These are phyloP conservation scores for Talaromyces sp. DNA, from an alignment of 2,329 filamentous ascomycete species.

Conservation along the genomic window DNA sequence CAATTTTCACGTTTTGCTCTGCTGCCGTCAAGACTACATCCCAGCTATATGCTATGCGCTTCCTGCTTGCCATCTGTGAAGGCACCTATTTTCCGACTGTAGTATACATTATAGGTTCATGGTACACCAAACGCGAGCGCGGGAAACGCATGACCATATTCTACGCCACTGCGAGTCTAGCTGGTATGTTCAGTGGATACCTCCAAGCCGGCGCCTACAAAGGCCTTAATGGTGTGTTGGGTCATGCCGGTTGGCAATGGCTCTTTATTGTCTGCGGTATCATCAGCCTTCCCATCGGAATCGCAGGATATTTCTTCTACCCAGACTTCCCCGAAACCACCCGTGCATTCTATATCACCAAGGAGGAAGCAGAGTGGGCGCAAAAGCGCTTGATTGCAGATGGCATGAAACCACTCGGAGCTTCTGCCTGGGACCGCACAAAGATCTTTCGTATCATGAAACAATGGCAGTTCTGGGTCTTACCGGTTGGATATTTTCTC, in stretches of 20 bases:
- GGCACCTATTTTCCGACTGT: conserved; percentile 21
- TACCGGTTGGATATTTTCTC: conserved; percentile 40
- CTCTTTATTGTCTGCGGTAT: conserved; percentile 56
- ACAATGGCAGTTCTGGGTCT: conserved; percentile 47
- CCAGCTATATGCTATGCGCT: conserved; percentile 22
- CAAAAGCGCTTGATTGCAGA: conserved; percentile 30
- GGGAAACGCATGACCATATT: conserved; percentile 20
- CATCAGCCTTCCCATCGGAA: conserved; percentile 46
- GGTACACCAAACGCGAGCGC: conserved; percentile 21
- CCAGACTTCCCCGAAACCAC: conserved; percentile 47
- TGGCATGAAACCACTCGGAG: conserved; percentile 38
- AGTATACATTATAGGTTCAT: conserved; percentile 22
- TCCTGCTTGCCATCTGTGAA: conserved; percentile 23
- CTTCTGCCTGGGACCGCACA: conserved; percentile 31
- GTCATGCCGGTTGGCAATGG: conserved; percentile 51
- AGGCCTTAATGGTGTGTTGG: conserved; percentile 47
- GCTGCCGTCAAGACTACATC: conserved; percentile 33
- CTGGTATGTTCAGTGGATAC: conserved; percentile 51
- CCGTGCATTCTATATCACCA: conserved; percentile 41
- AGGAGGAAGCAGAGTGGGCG: conserved; percentile 24
- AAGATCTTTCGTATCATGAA: conserved; percentile 40
- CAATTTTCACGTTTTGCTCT: conserved; percentile 43
- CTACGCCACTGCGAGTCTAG: conserved; percentile 18
- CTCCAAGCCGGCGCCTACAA: conserved; percentile 51
- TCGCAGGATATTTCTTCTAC: conserved; percentile 37